phyloP scores from a whole-genome alignment of 768 basidiomycete genomes.

The Grammothele lineata region DNA sequence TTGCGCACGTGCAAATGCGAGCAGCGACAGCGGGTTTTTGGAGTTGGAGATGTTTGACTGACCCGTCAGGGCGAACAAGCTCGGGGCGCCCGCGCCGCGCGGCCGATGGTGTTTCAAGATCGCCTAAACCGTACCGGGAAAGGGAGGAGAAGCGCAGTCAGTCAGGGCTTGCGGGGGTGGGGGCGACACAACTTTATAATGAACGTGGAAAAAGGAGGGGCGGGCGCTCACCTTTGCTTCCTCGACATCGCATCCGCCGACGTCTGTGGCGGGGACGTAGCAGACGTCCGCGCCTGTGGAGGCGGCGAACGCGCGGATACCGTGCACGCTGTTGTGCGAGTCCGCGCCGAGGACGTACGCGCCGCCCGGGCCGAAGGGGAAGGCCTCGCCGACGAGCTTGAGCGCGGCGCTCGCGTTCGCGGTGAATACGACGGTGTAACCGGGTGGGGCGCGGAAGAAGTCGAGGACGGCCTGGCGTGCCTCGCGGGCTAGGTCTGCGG shows the following conservation, averaged over 20 bases:
- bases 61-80: slow-evolving; percentile 69
- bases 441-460: slow-evolving; percentile 72
- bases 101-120: slow-evolving; percentile 50
- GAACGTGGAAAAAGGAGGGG: no score
- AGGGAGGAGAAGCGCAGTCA: no score
- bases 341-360: slow-evolving; percentile 67
- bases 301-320: slow-evolving; percentile 68
- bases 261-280: slow-evolving; percentile 61
- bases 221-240: slow-evolving; percentile 50
- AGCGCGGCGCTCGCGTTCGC: slow-evolving; percentile 75
- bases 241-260: slow-evolving; percentile 59
- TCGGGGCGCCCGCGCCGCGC: slow-evolving; percentile 36
- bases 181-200: background rate
- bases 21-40: slow-evolving; percentile 63
- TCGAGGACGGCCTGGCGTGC: slow-evolving; percentile 70
- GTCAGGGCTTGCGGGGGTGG: slow-evolving; percentile 3
- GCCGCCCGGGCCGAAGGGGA: slow-evolving; percentile 59
- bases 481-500: slow-evolving; percentile 59
- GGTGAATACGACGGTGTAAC: slow-evolving; percentile 81
- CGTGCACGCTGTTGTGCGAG: slow-evolving; percentile 83
- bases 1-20: slow-evolving; percentile 57
- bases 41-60: slow-evolving; percentile 81
- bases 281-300: slow-evolving; percentile 49
- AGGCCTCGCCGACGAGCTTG: slow-evolving; percentile 80
- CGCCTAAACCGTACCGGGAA: slow-evolving; percentile 44